Evolutionary conservation across 306 rosid genomes (phyloP).

Genomic region (Psophocarpus tetragonolobus): DNA sequence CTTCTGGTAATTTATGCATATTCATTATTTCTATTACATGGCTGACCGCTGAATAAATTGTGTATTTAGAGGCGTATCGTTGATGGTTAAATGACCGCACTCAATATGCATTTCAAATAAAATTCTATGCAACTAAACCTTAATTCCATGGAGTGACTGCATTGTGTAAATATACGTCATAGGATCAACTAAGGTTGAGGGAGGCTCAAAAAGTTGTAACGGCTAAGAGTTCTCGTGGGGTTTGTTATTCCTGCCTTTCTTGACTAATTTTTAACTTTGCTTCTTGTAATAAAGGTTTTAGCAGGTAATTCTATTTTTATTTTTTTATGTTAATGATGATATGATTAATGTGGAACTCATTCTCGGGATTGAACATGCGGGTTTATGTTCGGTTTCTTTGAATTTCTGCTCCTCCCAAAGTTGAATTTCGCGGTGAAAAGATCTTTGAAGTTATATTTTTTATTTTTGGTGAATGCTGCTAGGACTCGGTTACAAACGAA

Average conservation of each 20-base stretch:
- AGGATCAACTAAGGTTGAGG: background rate
- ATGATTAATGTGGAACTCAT: background rate
- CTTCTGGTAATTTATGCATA: conserved; percentile 21
- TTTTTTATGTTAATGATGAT: background rate
- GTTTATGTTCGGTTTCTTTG: background rate
- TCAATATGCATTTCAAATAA: conserved; percentile 6
- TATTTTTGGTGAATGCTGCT: background rate
- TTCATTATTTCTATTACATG: conserved; percentile 13
- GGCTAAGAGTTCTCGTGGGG: background rate
- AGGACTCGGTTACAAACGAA: background rate
- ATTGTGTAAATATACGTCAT: background rate
- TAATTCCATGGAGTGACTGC: background rate
- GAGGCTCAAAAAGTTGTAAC: background rate
- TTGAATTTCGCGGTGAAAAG: background rate
- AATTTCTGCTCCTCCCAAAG: background rate
- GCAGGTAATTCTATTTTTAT: background rate
- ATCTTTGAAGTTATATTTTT: background rate
- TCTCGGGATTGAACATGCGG: background rate
- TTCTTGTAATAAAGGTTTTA: background rate
- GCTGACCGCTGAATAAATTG: conserved; percentile 17
- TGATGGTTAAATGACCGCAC: background rate
- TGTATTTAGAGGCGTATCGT: background rate
- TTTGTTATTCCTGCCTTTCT: background rate
- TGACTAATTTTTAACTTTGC: background rate
- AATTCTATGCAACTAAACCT: background rate